These are phyloP conservation scores for Candida bentonensis DNA, from an alignment of 805 yeast species.

Conservation along the genomic window DNA sequence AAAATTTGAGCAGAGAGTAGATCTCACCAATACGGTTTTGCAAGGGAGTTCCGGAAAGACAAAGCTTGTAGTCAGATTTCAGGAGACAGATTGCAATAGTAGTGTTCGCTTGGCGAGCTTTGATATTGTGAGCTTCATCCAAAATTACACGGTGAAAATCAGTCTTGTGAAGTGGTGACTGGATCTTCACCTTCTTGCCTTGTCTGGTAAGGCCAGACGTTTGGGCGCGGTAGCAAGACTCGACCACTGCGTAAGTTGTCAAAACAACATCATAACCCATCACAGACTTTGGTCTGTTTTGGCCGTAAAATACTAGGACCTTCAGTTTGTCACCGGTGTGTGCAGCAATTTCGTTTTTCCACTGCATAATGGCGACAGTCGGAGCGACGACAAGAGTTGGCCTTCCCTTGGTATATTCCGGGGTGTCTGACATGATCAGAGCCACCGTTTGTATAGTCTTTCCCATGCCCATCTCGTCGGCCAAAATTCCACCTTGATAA, in stretches of 20 bases:
- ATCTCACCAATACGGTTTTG: constrained; percentile 95
- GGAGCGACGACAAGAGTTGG: constrained; percentile 94
- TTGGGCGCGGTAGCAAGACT: constrained; percentile 74
- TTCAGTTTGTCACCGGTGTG: constrained; percentile 64
- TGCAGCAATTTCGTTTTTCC: constrained; percentile 84
- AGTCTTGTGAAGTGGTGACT: constrained; percentile 58
- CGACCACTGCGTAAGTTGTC: constrained; percentile 87
- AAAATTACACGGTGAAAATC: constrained; percentile 73
- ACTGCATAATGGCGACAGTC: constrained; percentile 96
- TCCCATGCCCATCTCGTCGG: constrained; percentile 99
- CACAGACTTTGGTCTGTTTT: constrained; percentile 53
- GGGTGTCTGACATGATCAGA: constrained; percentile 54
- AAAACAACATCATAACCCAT: constrained; percentile 59
- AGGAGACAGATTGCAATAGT: constrained; percentile 79
- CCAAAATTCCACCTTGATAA: constrained; percentile 82
- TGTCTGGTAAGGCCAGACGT: constrained; percentile 70
- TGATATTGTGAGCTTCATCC: constrained; percentile 97
- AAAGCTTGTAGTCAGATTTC: constrained; percentile 66
- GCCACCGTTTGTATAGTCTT: constrained; percentile 95
- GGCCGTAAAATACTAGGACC: constrained; percentile 74
- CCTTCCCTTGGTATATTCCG: constrained; percentile 27
- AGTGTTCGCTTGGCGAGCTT: constrained; percentile 86
- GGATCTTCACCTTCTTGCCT: constrained; percentile 55
- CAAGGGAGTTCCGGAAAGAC: constrained; percentile 90
- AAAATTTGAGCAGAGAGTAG: constrained; percentile 78